phyloP scores from a whole-genome alignment of 2,329 filamentous ascomycete species.

The Thielaviopsis populi region DNA sequence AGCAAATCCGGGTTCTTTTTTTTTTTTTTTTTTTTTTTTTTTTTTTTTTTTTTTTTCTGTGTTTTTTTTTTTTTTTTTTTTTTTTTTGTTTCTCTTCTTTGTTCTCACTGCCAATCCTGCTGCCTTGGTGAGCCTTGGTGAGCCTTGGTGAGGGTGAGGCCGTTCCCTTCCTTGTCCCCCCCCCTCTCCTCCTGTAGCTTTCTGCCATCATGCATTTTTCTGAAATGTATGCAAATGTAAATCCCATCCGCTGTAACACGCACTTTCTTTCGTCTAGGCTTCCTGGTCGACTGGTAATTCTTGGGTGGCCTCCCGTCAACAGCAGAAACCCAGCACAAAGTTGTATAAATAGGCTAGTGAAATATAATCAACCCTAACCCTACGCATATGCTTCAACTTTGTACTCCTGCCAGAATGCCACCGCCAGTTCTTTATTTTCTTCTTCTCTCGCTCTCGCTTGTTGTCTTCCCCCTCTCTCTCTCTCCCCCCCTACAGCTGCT shows the following conservation, averaged over 20 bases:
- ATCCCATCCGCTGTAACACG: not conserved
- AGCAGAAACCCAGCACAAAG: not conserved
- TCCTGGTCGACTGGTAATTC: not conserved
- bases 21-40: no score
- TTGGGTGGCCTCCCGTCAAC: not conserved
- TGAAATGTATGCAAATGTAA: not conserved
- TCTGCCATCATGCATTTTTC: not conserved
- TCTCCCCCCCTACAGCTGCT: not conserved
- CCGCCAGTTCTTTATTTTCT: not conserved
- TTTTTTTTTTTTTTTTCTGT: not conserved
- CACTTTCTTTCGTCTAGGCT: not conserved
- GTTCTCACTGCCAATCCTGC: not conserved
- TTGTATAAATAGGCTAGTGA: not conserved
- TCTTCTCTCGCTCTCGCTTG: not conserved
- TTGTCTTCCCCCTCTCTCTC: not conserved
- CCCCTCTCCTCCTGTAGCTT: not conserved
- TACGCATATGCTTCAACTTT: no score
- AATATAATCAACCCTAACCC: no score
- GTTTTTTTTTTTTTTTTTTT: no score
- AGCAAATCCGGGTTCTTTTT: no score
- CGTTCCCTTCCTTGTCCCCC: no score
- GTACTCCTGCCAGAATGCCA: not conserved
- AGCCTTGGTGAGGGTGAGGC: not conserved
- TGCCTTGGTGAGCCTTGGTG: not conserved
- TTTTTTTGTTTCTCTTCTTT: not conserved